These are phyloP conservation scores for Pseudodiploospora longispora DNA, from an alignment of 2,329 filamentous ascomycete species.

Conservation along the genomic window DNA sequence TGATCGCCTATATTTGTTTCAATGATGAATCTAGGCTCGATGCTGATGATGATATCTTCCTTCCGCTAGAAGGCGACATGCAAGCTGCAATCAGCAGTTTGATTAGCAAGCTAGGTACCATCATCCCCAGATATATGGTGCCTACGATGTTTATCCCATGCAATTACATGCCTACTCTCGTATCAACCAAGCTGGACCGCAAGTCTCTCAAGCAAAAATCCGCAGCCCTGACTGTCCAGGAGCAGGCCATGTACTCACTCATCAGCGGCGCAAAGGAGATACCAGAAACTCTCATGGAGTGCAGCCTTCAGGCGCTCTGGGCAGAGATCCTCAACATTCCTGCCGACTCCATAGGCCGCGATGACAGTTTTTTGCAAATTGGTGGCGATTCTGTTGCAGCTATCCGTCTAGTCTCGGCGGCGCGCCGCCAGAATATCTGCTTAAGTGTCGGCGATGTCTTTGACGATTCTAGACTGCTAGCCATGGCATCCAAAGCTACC, in stretches of 20 bases:
- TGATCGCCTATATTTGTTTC: slow-evolving; percentile 2
- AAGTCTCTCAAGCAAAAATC: not conserved
- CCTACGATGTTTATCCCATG: slow-evolving; percentile 20
- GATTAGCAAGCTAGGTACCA: not conserved
- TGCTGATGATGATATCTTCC: not conserved
- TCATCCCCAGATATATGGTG: slow-evolving; percentile 5
- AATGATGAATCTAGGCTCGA: not conserved
- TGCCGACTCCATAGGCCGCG: not conserved
- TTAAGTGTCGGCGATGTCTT: slow-evolving; percentile 7
- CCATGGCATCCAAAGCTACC: slow-evolving; percentile 4
- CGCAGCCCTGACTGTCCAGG: not conserved
- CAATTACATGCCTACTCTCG: slow-evolving; percentile 5
- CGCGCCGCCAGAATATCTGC: slow-evolving; percentile 4
- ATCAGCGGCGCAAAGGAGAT: not conserved
- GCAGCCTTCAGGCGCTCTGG: slow-evolving; percentile 1
- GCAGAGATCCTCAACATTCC: not conserved
- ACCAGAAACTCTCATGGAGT: slow-evolving; percentile 4
- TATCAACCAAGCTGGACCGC: slow-evolving; percentile 6
- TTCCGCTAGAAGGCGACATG: not conserved
- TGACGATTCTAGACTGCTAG: slow-evolving; percentile 10
- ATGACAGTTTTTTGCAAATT: slow-evolving; percentile 5
- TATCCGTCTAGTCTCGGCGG: slow-evolving; percentile 8
- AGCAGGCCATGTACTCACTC: slow-evolving; percentile 1
- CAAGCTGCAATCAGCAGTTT: not conserved
- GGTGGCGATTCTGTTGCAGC: slow-evolving; percentile 3